phyloP scores from a whole-genome alignment of 768 basidiomycete species.

The Serendipita sp. region DNA sequence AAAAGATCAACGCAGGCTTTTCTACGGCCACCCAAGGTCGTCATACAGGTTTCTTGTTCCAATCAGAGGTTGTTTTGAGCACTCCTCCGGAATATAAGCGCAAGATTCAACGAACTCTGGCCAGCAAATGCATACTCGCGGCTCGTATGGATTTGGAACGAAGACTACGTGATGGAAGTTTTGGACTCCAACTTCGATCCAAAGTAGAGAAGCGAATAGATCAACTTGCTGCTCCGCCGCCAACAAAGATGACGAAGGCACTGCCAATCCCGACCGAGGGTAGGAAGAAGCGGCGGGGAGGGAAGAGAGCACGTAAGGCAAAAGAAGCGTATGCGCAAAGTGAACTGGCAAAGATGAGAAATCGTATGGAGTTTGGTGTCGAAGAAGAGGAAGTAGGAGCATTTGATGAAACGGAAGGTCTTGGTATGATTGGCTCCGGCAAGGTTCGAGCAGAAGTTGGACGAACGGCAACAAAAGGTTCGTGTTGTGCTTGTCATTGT shows the following conservation, averaged over 20 bases:
- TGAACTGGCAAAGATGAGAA: slow-evolving; percentile 91
- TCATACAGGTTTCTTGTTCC: slow-evolving; percentile 94
- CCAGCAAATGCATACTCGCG: slow-evolving; percentile 79
- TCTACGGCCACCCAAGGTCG: slow-evolving; percentile 74
- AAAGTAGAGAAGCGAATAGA: slow-evolving; percentile 92
- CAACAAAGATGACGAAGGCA: slow-evolving; percentile 83
- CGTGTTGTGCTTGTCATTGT: slow-evolving; percentile 14
- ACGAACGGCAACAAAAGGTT: slow-evolving; percentile 84
- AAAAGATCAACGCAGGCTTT: slow-evolving; percentile 83
- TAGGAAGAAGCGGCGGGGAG: slow-evolving; percentile 79
- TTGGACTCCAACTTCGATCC: slow-evolving; percentile 61
- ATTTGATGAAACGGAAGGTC: slow-evolving; percentile 92
- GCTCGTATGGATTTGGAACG: slow-evolving; percentile 91
- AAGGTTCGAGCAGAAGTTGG: slow-evolving; percentile 78
- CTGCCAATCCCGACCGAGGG: slow-evolving; percentile 90
- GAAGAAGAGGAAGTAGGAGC: slow-evolving; percentile 92
- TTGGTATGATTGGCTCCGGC: slow-evolving; percentile 91
- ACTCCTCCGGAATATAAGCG: slow-evolving; percentile 82
- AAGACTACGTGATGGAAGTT: slow-evolving; percentile 65
- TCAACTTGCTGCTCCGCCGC: slow-evolving; percentile 82
- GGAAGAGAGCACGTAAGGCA: slow-evolving; percentile 93
- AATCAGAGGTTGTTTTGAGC: slow-evolving; percentile 71
- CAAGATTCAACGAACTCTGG: slow-evolving; percentile 84
- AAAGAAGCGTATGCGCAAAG: slow-evolving; percentile 97
- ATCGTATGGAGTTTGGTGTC: slow-evolving; percentile 90